Percentiles rank a stretch among this genome's conserved stretches.
These are phyloP conservation scores for Hyaloraphidium curvatum DNA, from an alignment of 192 early-diverging fungal species.

Conservation along the genomic window DNA sequence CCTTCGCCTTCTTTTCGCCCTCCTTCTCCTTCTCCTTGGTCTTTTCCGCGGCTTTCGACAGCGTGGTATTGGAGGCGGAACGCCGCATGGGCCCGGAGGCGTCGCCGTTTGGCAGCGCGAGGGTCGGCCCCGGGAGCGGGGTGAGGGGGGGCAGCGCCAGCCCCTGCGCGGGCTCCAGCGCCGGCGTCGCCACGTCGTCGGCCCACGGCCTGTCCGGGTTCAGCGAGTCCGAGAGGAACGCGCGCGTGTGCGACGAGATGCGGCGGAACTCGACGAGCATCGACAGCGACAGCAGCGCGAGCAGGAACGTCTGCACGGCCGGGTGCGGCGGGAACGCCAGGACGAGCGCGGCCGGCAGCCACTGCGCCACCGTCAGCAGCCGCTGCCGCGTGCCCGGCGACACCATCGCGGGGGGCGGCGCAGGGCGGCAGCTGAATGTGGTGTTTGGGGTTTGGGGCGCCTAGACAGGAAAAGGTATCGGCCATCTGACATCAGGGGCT, in stretches of 20 bases:
- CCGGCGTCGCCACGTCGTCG: not conserved
- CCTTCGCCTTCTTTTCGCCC: not conserved
- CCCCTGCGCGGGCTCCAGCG: not conserved
- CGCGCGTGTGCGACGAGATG: not conserved
- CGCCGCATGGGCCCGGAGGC: not conserved
- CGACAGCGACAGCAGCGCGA: not conserved
- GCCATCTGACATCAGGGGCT: too few relatives aligned
- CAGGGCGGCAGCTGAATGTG: too few relatives aligned
- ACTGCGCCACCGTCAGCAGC: not conserved
- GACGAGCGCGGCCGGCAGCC: not conserved
- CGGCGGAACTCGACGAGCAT: not conserved
- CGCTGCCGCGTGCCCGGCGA: not conserved
- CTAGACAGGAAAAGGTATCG: too few relatives aligned
- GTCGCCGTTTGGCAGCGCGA: not conserved
- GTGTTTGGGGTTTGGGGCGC: too few relatives aligned
- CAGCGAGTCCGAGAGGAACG: not conserved
- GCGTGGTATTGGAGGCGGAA: not conserved
- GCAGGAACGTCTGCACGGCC: not conserved
- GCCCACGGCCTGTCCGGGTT: not conserved
- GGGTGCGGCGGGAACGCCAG: too few relatives aligned
- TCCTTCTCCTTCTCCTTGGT: not conserved
- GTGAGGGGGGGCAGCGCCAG: not conserved
- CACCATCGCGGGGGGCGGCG: not conserved
- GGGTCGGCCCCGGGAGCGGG: not conserved
- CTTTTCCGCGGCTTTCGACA: not conserved